Evolutionary conservation across 2,329 filamentous ascomycete genomes (phyloP), one percentile per base, ranked within the genome.

Genomic region (Hypoxylon sp.): DNA sequence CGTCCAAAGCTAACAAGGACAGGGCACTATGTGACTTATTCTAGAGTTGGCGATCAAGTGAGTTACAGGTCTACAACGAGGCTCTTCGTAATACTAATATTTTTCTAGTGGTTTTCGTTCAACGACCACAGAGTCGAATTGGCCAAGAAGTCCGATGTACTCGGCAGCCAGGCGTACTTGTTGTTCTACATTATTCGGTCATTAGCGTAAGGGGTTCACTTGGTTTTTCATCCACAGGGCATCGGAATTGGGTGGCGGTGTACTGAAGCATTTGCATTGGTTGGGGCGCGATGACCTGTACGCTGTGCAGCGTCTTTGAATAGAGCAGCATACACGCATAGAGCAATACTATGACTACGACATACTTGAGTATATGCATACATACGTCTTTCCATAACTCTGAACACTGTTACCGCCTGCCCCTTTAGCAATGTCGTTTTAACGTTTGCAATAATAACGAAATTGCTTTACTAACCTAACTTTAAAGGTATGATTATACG

Each of bases 111-210:
- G 95, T 97, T 97, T 78, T 89, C 92, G 59, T 97, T 97, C 80
- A 96, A 98, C 75, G 95, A 98, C 76, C 94, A 96, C 77, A 94
- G 93, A 77, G 95, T 98, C 23, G 92, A 94, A 66, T 76, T 94
- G 60, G 95, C 93, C 1, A 88, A 88, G 48, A 91, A 96, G 75
- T 91, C 91, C 4, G 93, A 97, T 64, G 95, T 98, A 2, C 84
- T 98, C 43, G 87, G 87, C 29, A 92, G 93, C 12, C 90, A 97
- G 77, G 94, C 95, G 0, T 98, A 97, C 78, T 83, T 98, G 61
- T 82, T 98, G 56, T 97, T 97, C 77, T 98, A 98, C 73, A 89
- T 91, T 56, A 88, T 91, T 65, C 83, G 88, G 66, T 89, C 87
- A 23, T 67, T 75, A 56, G 57, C 70, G 30, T 75, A 61, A 53